These are phyloP conservation scores for Ustilago cynodontis DNA, from an alignment of 1,284 basidiomycete genomes.

Conservation along the genomic window DNA sequence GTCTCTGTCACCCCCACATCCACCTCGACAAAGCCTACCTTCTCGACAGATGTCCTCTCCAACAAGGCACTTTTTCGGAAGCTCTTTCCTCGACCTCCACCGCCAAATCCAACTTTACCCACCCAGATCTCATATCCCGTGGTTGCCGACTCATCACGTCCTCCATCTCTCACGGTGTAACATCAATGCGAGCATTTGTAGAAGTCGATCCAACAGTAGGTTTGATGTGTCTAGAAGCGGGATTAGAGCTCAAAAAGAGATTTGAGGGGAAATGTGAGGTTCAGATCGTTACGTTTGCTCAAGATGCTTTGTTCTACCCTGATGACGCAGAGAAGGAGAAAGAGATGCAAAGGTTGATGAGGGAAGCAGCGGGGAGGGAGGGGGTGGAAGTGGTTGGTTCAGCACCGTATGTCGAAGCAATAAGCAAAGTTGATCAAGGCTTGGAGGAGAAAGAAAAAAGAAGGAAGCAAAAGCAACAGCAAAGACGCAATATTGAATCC, in stretches of 20 bases:
- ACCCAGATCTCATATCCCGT: conserved; percentile 17
- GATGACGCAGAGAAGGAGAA: conserved; percentile 16
- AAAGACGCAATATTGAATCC: conserved; percentile 17
- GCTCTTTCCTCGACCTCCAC: conserved; percentile 33
- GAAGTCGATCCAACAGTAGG: conserved; percentile 53
- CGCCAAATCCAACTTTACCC: conserved; percentile 35
- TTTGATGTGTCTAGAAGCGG: conserved; percentile 37
- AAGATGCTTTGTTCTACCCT: conserved; percentile 48
- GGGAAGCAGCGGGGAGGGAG: conserved; percentile 5
- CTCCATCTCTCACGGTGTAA: conserved; percentile 44
- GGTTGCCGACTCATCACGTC: conserved; percentile 29
- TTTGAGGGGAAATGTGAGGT: conserved; percentile 21
- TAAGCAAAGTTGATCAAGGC: background rate
- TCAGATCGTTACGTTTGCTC: conserved; percentile 48
- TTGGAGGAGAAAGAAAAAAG: background rate
- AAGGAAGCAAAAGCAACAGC: conserved; percentile 10
- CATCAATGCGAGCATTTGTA: conserved; percentile 46
- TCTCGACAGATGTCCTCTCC: conserved; percentile 23
- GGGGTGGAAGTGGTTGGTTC: conserved; percentile 36
- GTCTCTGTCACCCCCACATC: conserved; percentile 49
- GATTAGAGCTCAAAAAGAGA: conserved; percentile 12
- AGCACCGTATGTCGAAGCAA: conserved; percentile 49
- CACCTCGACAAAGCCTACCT: conserved; percentile 56
- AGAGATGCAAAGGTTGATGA: conserved; percentile 29
- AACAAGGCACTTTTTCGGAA: conserved; percentile 38